Conservation (phyloP, 2,329 filamentous ascomycete species). For the Ceratocystis alfenasii region DNA sequence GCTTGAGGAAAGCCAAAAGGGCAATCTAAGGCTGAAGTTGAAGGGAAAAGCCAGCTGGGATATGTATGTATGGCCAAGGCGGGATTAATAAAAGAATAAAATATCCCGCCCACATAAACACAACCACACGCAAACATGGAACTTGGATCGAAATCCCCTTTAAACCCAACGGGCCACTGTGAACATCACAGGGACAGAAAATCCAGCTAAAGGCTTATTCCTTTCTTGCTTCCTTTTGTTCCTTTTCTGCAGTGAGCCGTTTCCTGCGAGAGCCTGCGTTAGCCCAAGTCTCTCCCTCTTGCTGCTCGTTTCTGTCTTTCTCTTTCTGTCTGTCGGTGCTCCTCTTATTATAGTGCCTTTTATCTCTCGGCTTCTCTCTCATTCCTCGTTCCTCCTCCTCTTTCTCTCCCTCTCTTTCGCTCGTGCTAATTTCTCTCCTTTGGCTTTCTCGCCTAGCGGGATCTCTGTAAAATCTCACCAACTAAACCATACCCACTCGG, state of each 20-base stretch:
- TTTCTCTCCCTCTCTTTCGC: not conserved
- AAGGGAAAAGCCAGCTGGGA: not conserved
- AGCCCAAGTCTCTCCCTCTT: not conserved
- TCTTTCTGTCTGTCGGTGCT: not conserved
- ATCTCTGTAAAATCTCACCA: not conserved
- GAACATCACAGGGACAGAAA: not conserved
- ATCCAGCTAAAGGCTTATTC: not conserved
- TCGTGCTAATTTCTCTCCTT: not conserved
- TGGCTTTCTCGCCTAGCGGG: not conserved
- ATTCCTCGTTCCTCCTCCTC: not conserved
- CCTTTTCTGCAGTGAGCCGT: not conserved
- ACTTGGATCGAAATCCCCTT: not conserved
- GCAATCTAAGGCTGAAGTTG: not conserved
- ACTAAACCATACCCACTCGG: not conserved
- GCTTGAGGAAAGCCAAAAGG: not conserved
- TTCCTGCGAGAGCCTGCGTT: not conserved
- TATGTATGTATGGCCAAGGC: too few relatives aligned
- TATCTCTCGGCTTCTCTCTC: not conserved
- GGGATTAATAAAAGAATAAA: not conserved
- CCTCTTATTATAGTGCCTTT: not conserved
- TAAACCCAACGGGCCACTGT: not conserved
- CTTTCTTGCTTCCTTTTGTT: not conserved
- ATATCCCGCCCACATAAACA: not conserved
- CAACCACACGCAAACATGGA: not conserved
- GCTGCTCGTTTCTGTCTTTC: not conserved